Base-by-base conservation (phyloP, 805 yeast species). In the Ogataea methanolica region DNA sequence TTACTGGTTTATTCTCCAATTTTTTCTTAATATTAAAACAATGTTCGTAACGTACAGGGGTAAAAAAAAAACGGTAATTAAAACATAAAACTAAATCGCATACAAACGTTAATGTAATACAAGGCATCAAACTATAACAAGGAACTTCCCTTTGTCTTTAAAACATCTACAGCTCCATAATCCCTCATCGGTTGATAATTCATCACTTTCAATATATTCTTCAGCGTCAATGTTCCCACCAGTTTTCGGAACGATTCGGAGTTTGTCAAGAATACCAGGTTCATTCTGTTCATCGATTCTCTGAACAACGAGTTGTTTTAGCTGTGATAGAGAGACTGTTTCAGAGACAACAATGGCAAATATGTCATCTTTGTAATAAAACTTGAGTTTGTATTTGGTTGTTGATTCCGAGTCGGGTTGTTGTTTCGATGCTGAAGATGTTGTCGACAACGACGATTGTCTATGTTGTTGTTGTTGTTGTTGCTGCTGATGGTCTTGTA, bases 321-420 rank as follows among this genome's bases (percentile, higher is more conserved):
- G 47, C 1, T 60, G 61, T 2, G 40, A 33, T 14, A 68, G 45
- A 2, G 55, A 47, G 12, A 59, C 52, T 36, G 55, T 55, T 3
- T 57, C 56, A 4, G 59, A 50, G n/a, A 68, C 63, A 11, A 58
- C 58, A 23, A 87, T 71, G 1, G 89, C 94, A 70, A 86, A 87
- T 15, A 87, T 87, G 60, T 87, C 96, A 58, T 85, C 94, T 49
- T 82, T 83, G 59, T 80, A 85, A 62, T 83, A 87, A 58, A 87
- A 85, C 62, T 87, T 87, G 44, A 86, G 78, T 63, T 87, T 87
- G 17, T 72, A 68, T 56, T 79, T 79, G 44, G 64, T 15, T 14
- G 36, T 12, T 16, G 26, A 16, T n/a, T 31, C 14, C 12, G 12
- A 35, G 29, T 19, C 23, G 9, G 17, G 42, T 16, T 12, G 31